These are phyloP conservation scores for Trichoderma asperellum DNA, from an alignment of 2,329 filamentous ascomycete species.

Conservation along the genomic window DNA sequence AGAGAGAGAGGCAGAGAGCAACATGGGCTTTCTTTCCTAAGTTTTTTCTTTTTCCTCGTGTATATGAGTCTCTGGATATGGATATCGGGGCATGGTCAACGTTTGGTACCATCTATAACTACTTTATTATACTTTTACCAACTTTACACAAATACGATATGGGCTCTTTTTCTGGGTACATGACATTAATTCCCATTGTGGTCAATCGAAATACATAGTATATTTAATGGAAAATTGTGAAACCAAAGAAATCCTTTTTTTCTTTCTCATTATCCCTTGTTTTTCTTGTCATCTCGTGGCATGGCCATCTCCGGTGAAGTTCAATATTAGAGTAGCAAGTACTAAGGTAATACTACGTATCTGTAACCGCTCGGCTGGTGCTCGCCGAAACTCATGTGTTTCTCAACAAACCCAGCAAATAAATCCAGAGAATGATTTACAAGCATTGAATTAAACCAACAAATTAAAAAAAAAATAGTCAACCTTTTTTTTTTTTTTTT, in stretches of 20 bases:
- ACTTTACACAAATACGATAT: slow-evolving; percentile 3
- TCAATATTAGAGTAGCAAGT: neutral
- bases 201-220: slow-evolving; percentile 11
- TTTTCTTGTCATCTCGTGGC: neutral
- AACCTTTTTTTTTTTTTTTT: too few relatives aligned
- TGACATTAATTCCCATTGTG: slow-evolving; percentile 8
- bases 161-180: slow-evolving; percentile 13
- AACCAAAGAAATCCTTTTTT: neutral
- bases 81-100: slow-evolving; percentile 4
- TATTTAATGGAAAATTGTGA: slow-evolving; percentile 17
- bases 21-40: neutral
- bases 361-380: neutral
- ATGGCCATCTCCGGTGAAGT: neutral
- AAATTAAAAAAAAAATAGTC: too few relatives aligned
- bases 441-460: too few relatives aligned
- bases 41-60: neutral
- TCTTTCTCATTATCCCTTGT: neutral
- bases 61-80: slow-evolving; percentile 15
- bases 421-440: neutral
- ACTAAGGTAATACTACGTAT: too few relatives aligned
- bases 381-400: neutral
- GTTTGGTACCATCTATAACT: slow-evolving; percentile 4
- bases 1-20: neutral
- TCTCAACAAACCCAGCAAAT: neutral
- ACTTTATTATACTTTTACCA: neutral